Evolutionary conservation across 1,284 basidiomycete species (phyloP).

Genomic region (Tylopilus microsporus): DNA sequence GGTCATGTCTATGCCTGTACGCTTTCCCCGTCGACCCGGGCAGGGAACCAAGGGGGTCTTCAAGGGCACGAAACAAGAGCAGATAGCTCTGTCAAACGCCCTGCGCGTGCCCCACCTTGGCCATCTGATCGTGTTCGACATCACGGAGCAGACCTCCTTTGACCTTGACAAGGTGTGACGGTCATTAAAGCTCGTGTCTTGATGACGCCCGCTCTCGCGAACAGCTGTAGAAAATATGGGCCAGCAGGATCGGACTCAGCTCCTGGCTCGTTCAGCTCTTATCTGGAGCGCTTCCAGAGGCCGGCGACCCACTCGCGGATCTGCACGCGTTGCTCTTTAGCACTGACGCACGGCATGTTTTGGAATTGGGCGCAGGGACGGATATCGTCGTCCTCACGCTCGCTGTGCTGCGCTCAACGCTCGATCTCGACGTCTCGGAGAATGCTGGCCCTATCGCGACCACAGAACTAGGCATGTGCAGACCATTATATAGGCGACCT

Average conservation of each 20-base stretch:
- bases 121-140: too few species aligned
- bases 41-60: neutral
- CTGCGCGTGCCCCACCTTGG: too few species aligned
- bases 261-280: slow-evolving; percentile 59
- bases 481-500: too few species aligned
- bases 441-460: too few species aligned
- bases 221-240: slow-evolving; percentile 79
- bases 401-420: too few species aligned
- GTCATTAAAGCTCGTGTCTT: neutral
- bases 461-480: too few species aligned
- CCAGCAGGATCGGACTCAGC: slow-evolving; percentile 77
- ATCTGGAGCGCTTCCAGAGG: neutral
- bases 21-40: slow-evolving; percentile 34
- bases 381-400: too few species aligned
- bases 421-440: too few species aligned
- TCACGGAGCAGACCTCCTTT: slow-evolving; percentile 74
- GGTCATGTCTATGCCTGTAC: slow-evolving; percentile 65
- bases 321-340: slow-evolving; percentile 39
- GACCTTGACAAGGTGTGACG: slow-evolving; percentile 79
- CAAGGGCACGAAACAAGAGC: slow-evolving; percentile 57
- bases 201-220: slow-evolving; percentile 16
- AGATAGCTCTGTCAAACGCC: slow-evolving; percentile 47
- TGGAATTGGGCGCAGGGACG: slow-evolving; percentile 46
- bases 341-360: slow-evolving; percentile 35
- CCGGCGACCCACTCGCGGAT: slow-evolving; percentile 2